These are phyloP conservation scores for Cyphellophora attinorum DNA, from an alignment of 2,329 filamentous ascomycete species.

Conservation along the genomic window DNA sequence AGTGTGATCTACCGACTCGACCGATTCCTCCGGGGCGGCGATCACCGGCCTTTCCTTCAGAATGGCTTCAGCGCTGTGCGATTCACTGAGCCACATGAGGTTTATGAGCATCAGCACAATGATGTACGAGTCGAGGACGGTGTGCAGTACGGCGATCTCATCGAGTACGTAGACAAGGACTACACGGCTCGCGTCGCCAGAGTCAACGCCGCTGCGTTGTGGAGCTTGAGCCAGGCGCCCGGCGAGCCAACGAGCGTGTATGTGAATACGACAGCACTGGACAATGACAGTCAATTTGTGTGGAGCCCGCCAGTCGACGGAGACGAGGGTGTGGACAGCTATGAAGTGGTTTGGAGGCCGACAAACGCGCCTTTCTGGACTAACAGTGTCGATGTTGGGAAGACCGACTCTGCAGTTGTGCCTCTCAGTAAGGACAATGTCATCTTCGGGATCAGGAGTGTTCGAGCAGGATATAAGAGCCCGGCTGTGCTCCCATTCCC, in stretches of 20 bases:
- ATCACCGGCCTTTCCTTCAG: constrained; percentile 46
- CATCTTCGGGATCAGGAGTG: constrained; percentile 46
- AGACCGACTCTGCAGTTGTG: constrained; percentile 35
- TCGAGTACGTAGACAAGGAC: constrained; percentile 49
- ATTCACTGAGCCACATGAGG: constrained; percentile 50
- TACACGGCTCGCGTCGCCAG: constrained; percentile 44
- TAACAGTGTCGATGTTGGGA: constrained; percentile 39
- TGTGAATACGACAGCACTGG: constrained; percentile 35
- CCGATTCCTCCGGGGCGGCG: constrained; percentile 47
- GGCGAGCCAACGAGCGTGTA: constrained; percentile 41
- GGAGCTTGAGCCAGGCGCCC: constrained; percentile 44
- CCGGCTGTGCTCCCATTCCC: constrained; percentile 38
- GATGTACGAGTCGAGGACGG: constrained; percentile 46
- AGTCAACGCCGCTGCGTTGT: constrained; percentile 47
- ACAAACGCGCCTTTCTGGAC: constrained; percentile 44
- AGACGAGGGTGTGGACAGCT: constrained; percentile 33
- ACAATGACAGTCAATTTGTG: constrained; percentile 41
- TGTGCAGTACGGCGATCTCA: constrained; percentile 45
- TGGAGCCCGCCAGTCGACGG: constrained; percentile 30
- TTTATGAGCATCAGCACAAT: constrained; percentile 43
- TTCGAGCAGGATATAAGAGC: constrained; percentile 43
- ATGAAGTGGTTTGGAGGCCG: constrained; percentile 49
- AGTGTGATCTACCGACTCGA: constrained; percentile 48
- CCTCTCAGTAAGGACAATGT: constrained; percentile 49
- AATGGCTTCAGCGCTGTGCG: constrained; percentile 44